Evolutionary conservation across 352 stramenopile genomes (phyloP).

Genomic region (Phytophthora pseudosyringae): DNA sequence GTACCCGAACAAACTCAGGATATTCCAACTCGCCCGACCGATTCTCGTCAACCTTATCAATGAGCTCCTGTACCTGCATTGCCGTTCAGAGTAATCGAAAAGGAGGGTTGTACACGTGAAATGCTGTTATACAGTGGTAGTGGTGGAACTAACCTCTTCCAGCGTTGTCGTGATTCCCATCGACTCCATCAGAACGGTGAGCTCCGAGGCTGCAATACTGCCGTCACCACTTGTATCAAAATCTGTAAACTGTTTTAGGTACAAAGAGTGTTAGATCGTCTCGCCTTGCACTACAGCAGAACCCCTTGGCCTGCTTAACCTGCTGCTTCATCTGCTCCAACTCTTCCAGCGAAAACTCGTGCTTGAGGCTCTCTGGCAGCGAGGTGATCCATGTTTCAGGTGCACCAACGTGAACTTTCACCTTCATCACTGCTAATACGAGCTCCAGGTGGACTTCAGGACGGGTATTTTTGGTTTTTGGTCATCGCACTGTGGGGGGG

Average conservation of each 20-base stretch:
- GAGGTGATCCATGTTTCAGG: slow-evolving; percentile 54
- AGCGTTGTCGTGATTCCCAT: slow-evolving; percentile 59
- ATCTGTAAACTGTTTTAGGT: slow-evolving; percentile 55
- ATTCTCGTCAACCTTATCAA: slow-evolving; percentile 80
- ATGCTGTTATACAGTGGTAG: neutral
- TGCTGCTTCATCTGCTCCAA: slow-evolving; percentile 74
- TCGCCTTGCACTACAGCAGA: neutral
- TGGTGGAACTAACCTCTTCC: slow-evolving; percentile 42
- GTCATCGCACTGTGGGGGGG: too few species aligned
- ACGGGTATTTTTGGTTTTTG: neutral
- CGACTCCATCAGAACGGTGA: slow-evolving; percentile 66
- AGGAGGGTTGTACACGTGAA: too few species aligned
- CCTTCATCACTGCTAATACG: slow-evolving; percentile 36
- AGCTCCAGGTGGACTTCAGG: neutral
- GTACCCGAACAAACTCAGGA: slow-evolving; percentile 68
- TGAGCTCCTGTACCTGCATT: slow-evolving; percentile 57
- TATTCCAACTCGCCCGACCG: slow-evolving; percentile 72
- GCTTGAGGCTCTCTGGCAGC: slow-evolving; percentile 62
- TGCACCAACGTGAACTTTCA: slow-evolving; percentile 46
- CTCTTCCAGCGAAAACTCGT: slow-evolving; percentile 71
- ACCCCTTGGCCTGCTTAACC: slow-evolving; percentile 24
- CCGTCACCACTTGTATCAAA: slow-evolving; percentile 74
- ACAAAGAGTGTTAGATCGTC: neutral
- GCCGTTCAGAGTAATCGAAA: neutral
- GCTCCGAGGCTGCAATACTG: slow-evolving; percentile 61